Evolutionary conservation across 2,329 filamentous ascomycete genomes (phyloP).

Genomic region (Tetracladium maxilliforme): DNA sequence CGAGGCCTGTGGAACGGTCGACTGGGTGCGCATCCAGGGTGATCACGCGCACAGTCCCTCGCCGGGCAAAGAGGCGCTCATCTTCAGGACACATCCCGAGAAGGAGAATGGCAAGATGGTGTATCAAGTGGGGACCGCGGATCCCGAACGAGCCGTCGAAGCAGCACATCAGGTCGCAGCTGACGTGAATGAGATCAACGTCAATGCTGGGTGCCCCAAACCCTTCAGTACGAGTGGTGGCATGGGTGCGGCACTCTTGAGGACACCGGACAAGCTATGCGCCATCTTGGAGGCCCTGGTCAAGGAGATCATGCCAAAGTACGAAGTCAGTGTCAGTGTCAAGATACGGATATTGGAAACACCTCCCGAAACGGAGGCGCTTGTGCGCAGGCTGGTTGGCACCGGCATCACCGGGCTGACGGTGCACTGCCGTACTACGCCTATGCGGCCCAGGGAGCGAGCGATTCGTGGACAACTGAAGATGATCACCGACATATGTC

Average conservation of each 20-base stretch:
- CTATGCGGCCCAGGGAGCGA: conserved; percentile 81
- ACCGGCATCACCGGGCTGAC: conserved; percentile 91
- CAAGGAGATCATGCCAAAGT: conserved; percentile 57
- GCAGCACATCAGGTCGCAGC: conserved; percentile 72
- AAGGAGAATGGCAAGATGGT: conserved; percentile 64
- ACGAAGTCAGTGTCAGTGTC: conserved; percentile 86
- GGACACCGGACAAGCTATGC: conserved; percentile 69
- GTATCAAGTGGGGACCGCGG: conserved; percentile 84
- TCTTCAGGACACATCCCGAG: conserved; percentile 72
- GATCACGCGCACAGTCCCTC: too few relatives aligned
- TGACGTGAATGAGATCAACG: conserved; percentile 87
- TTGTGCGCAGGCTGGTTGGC: conserved; percentile 64
- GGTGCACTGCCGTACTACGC: conserved; percentile 88
- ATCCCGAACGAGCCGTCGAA: conserved; percentile 67
- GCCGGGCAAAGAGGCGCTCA: conserved; percentile 55
- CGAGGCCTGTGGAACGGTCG: conserved; percentile 60
- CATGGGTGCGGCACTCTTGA: conserved; percentile 87
- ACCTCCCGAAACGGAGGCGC: conserved; percentile 55
- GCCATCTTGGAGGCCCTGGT: conserved; percentile 77
- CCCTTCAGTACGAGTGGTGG: conserved; percentile 86
- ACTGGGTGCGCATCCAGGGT: conserved; percentile 68
- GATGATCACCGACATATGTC: conserved; percentile 73
- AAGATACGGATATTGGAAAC: conserved; percentile 86
- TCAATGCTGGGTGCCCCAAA: conserved; percentile 97
- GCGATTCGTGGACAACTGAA: conserved; percentile 75